Evolutionary conservation across 2,329 filamentous ascomycete species (phyloP), one percentile per base, ranked within the genome.

Genomic region (Coniochaeta sp.): DNA sequence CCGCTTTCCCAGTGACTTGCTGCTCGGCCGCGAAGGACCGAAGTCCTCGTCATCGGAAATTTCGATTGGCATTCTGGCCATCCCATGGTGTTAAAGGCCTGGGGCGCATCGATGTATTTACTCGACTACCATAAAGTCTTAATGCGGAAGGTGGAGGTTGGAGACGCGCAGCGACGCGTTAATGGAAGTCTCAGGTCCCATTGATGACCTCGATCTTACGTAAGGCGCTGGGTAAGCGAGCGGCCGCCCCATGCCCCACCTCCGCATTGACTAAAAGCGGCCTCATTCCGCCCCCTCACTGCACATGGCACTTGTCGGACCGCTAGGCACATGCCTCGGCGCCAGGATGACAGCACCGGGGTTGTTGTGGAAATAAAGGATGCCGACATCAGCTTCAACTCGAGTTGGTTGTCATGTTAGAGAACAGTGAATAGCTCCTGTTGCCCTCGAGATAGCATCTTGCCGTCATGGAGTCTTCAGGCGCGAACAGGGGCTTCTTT

Each of bases 401-500:
- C 38, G 38, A 47, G 42, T 19, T 47, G 34, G 4, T 24, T 24
- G 8, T 47, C 42, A 22, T 47, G 9, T 24, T 40, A 40, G 17
- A 4, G 17, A 40, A 19, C 16, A 6, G 16, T 38, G n/a, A 19
- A 40, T 40, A 40, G 4, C 9, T 3, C n/a, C 38, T 40, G 17
- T 40, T 40, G 9, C n/a, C 17, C 17, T 40, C 10, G 34, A 36
- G 10, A n/a, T n/a, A n/a, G 17, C 16, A 40, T 40, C 38, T n/a
- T 19, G 17, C 17, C 17, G 38, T 26, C 19, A 79, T 80, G 79
- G 71, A 79, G 60, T 68, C 76, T 3, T 78, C 79, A 14, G 74
- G 74, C 57, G 71, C 77, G 14, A 75, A 79, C 62, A 74, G 67
- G 9, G 83, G 84, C 61, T 85, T 85, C 71, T 83, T 87, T 64